Evolutionary conservation across 805 yeast genomes (phyloP).

Genomic region (Dipodascopsis tothii): DNA sequence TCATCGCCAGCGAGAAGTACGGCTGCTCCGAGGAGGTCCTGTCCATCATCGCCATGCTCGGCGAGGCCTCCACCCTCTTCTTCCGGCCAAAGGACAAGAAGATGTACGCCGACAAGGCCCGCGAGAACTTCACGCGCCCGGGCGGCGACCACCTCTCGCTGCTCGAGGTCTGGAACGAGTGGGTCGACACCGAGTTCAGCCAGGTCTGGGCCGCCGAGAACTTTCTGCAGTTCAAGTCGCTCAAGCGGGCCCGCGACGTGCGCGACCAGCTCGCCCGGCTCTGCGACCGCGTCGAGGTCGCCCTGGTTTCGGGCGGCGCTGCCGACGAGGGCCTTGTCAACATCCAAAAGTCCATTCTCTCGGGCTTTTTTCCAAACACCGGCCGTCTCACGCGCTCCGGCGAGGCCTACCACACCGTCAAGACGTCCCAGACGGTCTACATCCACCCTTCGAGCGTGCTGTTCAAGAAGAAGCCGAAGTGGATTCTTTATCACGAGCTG

Average conservation of each 20-base stretch:
- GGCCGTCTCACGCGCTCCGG: constrained; percentile 54
- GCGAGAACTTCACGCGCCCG: constrained; percentile 64
- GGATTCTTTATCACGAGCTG: constrained; percentile 73
- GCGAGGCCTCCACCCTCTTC: constrained; percentile 70
- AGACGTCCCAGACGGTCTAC: constrained; percentile 58
- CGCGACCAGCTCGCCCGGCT: constrained; percentile 58
- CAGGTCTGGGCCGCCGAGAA: constrained; percentile 72
- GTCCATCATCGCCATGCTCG: constrained; percentile 81
- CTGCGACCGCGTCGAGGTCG: constrained; percentile 43
- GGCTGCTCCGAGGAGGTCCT: constrained; percentile 74
- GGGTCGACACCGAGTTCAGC: constrained; percentile 57
- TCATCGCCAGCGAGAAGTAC: constrained; percentile 62
- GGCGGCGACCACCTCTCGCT: constrained; percentile 82
- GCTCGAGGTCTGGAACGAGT: constrained; percentile 67
- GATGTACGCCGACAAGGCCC: constrained; percentile 66
- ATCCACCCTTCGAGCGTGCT: constrained; percentile 84
- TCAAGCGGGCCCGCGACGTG: constrained; percentile 73
- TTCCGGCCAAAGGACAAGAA: constrained; percentile 74
- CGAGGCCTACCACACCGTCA: constrained; percentile 61
- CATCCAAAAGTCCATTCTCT: constrained; percentile 51
- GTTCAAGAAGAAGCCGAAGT: constrained; percentile 57
- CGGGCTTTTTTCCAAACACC: constrained; percentile 41
- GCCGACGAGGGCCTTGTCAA: constrained; percentile 45
- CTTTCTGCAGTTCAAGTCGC: constrained; percentile 69
- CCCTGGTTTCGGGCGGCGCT: constrained; percentile 43